These are phyloP conservation scores for Harringtonia lauricola DNA, from an alignment of 2,329 filamentous ascomycete genomes.

Conservation along the genomic window DNA sequence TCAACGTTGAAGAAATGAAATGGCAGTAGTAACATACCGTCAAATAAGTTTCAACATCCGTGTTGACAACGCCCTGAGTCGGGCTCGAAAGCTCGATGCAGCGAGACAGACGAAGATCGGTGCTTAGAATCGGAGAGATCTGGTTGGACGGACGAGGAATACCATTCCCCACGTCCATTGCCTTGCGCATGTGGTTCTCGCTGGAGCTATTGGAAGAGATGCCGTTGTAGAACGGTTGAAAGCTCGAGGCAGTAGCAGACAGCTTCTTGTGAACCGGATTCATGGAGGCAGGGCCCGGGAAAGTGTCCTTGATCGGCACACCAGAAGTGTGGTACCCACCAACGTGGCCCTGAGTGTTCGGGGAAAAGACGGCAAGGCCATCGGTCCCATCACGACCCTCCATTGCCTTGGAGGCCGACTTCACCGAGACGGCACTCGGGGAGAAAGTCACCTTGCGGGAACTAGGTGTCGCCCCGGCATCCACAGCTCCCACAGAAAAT, in stretches of 20 bases:
- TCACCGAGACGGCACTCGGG: slow-evolving; percentile 41
- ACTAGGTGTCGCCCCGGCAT: slow-evolving; percentile 43
- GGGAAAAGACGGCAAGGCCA: slow-evolving; percentile 15
- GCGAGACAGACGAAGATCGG: slow-evolving; percentile 32
- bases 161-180: slow-evolving; percentile 7
- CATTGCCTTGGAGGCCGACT: slow-evolving; percentile 25
- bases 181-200: slow-evolving; percentile 2
- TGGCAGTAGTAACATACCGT: slow-evolving; percentile 24
- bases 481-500: slow-evolving; percentile 17
- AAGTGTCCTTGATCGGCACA: slow-evolving; percentile 38
- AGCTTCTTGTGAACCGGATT: slow-evolving; percentile 33
- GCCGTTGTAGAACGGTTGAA: slow-evolving; percentile 37
- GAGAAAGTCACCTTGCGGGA: slow-evolving; percentile 54
- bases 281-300: slow-evolving; percentile 28
- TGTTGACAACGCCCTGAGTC: slow-evolving; percentile 16
- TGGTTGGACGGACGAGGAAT: slow-evolving; percentile 15
- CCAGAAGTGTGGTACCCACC: slow-evolving; percentile 14
- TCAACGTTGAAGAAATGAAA: slow-evolving; percentile 3
- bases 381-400: slow-evolving; percentile 21
- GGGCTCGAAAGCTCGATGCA: slow-evolving; percentile 29
- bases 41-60: slow-evolving; percentile 32
- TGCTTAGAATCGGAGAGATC: slow-evolving; percentile 29
- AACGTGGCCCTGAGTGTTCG: slow-evolving; percentile 13
- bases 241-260: slow-evolving; percentile 52
- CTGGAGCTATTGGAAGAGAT: slow-evolving; percentile 13